phyloP scores from a whole-genome alignment of 2,329 filamentous ascomycete species.

The Hypoxylon sp. region DNA sequence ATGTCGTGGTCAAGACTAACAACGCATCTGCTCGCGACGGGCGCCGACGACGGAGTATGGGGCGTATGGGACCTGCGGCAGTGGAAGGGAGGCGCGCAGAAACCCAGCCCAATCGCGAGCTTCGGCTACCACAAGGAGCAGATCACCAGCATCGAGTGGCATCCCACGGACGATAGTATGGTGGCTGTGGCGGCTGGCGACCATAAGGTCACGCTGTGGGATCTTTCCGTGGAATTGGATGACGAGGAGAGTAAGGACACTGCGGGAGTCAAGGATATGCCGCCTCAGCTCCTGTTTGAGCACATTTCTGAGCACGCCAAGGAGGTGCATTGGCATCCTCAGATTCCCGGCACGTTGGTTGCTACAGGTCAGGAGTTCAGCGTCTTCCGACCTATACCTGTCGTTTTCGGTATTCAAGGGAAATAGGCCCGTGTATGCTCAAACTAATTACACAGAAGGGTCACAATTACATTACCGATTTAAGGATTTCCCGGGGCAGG shows the following conservation, averaged over 20 bases:
- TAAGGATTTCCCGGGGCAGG: not conserved
- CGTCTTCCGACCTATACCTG: slow-evolving; percentile 85
- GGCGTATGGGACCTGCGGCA: slow-evolving; percentile 95
- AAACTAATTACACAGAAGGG: not conserved
- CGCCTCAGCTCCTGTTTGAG: slow-evolving; percentile 93
- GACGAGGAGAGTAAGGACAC: slow-evolving; percentile 96
- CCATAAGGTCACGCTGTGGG: slow-evolving; percentile 95
- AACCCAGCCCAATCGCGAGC: slow-evolving; percentile 85
- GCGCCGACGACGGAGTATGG: slow-evolving; percentile 94
- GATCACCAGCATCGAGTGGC: slow-evolving; percentile 96
- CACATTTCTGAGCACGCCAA: slow-evolving; percentile 96
- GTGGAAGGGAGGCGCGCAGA: slow-evolving; percentile 80
- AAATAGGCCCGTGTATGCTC: slow-evolving; percentile 39
- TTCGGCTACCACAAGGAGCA: slow-evolving; percentile 98
- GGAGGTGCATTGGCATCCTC: slow-evolving; percentile 97
- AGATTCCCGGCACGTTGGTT: slow-evolving; percentile 90
- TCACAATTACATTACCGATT: not conserved
- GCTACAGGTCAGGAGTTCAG: slow-evolving; percentile 92
- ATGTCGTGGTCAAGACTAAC: slow-evolving; percentile 95
- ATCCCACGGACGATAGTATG: slow-evolving; percentile 96
- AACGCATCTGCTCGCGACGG: slow-evolving; percentile 88
- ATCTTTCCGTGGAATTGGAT: slow-evolving; percentile 94
- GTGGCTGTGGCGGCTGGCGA: slow-evolving; percentile 92
- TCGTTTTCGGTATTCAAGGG: slow-evolving; percentile 62
- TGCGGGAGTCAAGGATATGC: slow-evolving; percentile 87